A percentile compares a stretch with the other conserved stretches of the same genome.
Evolutionary conservation across 2,329 filamentous ascomycete species (phyloP).

Genomic region (Colletotrichum musae): DNA sequence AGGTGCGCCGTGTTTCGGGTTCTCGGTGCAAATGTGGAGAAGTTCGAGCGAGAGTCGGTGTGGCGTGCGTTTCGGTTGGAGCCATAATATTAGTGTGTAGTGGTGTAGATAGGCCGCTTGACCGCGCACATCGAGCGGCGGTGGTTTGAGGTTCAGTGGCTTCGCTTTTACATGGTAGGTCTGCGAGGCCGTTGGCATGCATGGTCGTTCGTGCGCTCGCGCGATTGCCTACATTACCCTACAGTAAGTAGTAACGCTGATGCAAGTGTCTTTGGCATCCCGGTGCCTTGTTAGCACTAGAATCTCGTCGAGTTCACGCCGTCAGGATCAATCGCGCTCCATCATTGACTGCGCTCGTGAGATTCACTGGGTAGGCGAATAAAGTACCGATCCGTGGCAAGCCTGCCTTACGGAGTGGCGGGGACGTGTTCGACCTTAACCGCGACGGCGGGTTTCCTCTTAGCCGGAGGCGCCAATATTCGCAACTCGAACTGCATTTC

Average conservation of each 20-base stretch:
- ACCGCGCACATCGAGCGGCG: slow-evolving; percentile 24
- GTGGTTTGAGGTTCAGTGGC: slow-evolving; percentile 36
- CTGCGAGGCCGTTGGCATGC: slow-evolving; percentile 5
- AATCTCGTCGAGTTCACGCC: too few relatives aligned
- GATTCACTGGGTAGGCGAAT: too few relatives aligned
- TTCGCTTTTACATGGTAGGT: not conserved
- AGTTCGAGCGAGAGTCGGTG: slow-evolving; percentile 11
- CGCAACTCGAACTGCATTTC: slow-evolving; percentile 16
- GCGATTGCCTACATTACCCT: too few relatives aligned
- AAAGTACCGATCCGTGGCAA: too few relatives aligned
- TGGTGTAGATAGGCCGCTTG: too few relatives aligned
- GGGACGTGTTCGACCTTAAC: slow-evolving; percentile 13
- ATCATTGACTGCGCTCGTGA: too few relatives aligned
- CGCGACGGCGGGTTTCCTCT: slow-evolving; percentile 26
- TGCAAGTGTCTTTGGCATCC: too few relatives aligned
- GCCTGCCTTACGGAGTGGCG: not conserved
- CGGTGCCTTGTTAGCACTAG: too few relatives aligned
- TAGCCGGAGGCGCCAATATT: slow-evolving; percentile 13
- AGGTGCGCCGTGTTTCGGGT: slow-evolving; percentile 22
- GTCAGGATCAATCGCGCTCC: too few relatives aligned
- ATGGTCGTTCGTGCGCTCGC: too few relatives aligned
- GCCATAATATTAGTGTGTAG: not conserved
- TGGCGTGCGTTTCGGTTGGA: slow-evolving; percentile 26
- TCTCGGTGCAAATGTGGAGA: slow-evolving; percentile 37
- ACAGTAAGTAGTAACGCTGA: too few relatives aligned